Percentiles rank a stretch among this genome's conserved stretches.
Evolutionary conservation across 2,329 filamentous ascomycete genomes (phyloP).

Genomic region (Alternaria sp.): DNA sequence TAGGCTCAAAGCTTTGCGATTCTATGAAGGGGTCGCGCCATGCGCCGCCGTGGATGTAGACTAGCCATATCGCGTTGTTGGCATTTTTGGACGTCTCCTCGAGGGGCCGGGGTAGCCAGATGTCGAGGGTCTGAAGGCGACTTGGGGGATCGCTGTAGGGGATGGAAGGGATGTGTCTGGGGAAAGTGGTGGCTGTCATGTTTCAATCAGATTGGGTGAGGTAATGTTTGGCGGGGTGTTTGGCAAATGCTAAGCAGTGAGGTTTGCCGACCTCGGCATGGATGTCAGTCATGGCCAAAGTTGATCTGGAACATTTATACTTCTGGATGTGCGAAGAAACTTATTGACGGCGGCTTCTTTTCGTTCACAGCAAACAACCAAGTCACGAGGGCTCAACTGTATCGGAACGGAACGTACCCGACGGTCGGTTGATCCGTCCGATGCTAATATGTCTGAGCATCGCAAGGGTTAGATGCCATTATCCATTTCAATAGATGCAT

Average conservation of each 20-base stretch:
- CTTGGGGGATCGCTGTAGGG: constrained; percentile 39
- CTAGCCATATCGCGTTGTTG: constrained; percentile 42
- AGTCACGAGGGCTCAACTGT: neutral
- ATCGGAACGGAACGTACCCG: neutral
- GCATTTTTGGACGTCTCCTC: constrained; percentile 19
- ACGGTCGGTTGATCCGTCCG: neutral
- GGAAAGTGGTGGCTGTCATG: constrained; percentile 29
- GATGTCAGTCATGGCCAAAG: neutral
- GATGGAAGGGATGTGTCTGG: constrained; percentile 30
- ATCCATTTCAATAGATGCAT: neutral
- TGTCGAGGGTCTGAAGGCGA: constrained; percentile 54
- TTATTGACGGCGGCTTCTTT: neutral
- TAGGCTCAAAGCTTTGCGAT: constrained; percentile 45
- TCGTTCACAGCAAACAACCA: neutral
- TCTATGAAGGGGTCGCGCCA: constrained; percentile 59
- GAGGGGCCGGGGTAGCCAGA: constrained; percentile 52
- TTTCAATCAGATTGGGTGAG: constrained; percentile 15
- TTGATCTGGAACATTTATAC: neutral
- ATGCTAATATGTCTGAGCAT: neutral
- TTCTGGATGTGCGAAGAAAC: neutral
- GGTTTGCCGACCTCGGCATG: neutral
- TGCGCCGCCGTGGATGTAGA: constrained; percentile 61
- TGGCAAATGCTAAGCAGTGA: neutral
- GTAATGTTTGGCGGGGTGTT: constrained; percentile 26
- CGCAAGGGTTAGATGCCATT: too few relatives aligned